Conservation (phyloP, 768 basidiomycete genomes). For the Saitozyma podzolica region DNA sequence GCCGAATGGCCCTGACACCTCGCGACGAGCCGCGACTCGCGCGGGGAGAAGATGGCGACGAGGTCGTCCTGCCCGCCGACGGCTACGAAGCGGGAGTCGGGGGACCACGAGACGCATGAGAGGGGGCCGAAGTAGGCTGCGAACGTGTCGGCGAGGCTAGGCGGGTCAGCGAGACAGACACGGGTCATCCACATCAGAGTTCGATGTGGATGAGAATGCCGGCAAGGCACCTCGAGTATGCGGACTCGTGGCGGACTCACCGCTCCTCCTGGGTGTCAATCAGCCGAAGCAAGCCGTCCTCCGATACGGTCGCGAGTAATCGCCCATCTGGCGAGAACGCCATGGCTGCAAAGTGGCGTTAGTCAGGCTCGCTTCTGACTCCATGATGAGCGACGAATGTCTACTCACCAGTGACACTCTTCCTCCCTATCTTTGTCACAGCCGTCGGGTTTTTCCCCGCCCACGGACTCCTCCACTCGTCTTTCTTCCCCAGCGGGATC, state of each 20-base stretch:
- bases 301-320: slow-evolving; percentile 83
- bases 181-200: background rate
- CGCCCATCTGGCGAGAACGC: slow-evolving; percentile 92
- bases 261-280: slow-evolving; percentile 84
- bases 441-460: slow-evolving; percentile 51
- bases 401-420: slow-evolving; percentile 34
- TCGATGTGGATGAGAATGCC: background rate
- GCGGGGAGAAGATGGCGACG: slow-evolving; percentile 88
- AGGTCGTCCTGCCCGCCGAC: slow-evolving; percentile 97
- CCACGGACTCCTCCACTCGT: slow-evolving; percentile 34
- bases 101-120: slow-evolving; percentile 90
- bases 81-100: slow-evolving; percentile 88
- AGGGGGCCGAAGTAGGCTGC: slow-evolving; percentile 92
- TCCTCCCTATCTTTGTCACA: slow-evolving; percentile 39
- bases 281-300: slow-evolving; percentile 87
- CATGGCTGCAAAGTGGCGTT: slow-evolving; percentile 61
- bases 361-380: background rate
- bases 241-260: slow-evolving; percentile 56
- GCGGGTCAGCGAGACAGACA: background rate
- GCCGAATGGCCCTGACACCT: slow-evolving; percentile 96
- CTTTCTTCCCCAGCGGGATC: slow-evolving; percentile 13
- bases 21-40: slow-evolving; percentile 90
- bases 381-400: background rate
- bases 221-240: too few relatives aligned
- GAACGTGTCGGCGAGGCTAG: slow-evolving; percentile 87